Conservation (phyloP, 257 asterid genomes). For the Leptodermis oblonga region DNA sequence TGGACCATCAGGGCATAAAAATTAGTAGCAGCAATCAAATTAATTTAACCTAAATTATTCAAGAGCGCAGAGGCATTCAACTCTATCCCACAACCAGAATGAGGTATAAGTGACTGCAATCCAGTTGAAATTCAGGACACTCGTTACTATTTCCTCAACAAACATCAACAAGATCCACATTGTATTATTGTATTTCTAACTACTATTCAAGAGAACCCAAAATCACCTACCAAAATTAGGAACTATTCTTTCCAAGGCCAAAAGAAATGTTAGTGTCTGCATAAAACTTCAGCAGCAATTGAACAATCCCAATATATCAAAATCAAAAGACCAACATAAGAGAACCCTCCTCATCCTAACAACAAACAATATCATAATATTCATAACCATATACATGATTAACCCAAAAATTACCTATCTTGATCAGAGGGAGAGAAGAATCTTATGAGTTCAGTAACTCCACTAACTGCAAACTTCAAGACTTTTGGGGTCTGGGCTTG, state of each 20-base stretch:
- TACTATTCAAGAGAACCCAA: not conserved
- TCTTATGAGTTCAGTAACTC: constrained; percentile 59
- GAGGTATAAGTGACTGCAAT: not conserved
- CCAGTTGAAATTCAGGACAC: not conserved
- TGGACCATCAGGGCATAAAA: too few species aligned
- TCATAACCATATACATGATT: not conserved
- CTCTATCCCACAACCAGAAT: not conserved
- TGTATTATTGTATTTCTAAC: not conserved
- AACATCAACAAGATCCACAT: not conserved
- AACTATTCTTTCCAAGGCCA: too few species aligned
- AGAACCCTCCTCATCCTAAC: not conserved
- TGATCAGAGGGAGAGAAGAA: constrained; percentile 35
- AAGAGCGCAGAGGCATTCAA: not conserved
- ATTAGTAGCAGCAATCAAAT: not conserved
- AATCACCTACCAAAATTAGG: constrained; percentile 19
- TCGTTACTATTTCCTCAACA: not conserved
- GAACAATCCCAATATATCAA: too few species aligned
- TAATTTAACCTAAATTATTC: not conserved
- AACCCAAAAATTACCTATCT: constrained; percentile 25
- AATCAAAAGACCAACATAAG: too few species aligned
- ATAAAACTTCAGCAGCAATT: too few species aligned
- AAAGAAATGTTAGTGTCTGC: too few species aligned
- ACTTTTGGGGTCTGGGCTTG: constrained; percentile 45
- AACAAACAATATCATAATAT: not conserved
- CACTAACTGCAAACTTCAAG: constrained; percentile 56